Evolutionary conservation across 202 grass and related monocot species (phyloP).

Genomic region (Zizania palustris): DNA sequence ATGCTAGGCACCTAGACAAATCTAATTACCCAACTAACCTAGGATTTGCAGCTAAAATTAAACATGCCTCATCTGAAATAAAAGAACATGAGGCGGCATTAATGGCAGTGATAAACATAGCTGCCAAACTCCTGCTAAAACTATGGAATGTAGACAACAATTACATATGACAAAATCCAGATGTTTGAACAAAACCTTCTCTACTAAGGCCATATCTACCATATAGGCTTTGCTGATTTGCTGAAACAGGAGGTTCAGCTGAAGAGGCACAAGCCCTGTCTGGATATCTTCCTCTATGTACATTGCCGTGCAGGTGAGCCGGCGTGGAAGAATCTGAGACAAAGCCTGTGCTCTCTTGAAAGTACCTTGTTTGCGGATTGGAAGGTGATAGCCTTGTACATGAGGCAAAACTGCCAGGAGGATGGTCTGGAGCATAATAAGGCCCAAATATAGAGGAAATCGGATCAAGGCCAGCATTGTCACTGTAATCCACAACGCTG

Average conservation of each 20-base stretch:
- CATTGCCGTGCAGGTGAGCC: constrained; percentile 55
- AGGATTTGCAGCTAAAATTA: constrained; percentile 57
- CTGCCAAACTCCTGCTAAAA: constrained; percentile 53
- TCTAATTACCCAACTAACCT: constrained; percentile 51
- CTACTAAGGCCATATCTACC: constrained; percentile 54
- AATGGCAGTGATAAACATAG: constrained; percentile 36
- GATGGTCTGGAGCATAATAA: constrained; percentile 61
- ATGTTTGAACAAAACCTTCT: constrained; percentile 84
- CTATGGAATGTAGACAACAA: constrained; percentile 44
- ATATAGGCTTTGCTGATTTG: constrained; percentile 39
- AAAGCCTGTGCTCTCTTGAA: constrained; percentile 56
- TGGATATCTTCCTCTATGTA: constrained; percentile 83
- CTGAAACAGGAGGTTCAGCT: constrained; percentile 48
- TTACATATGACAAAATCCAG: constrained; percentile 89
- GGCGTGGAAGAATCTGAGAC: constrained; percentile 57
- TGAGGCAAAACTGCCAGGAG: constrained; percentile 45
- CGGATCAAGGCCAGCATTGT: constrained; percentile 63
- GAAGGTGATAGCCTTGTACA: constrained; percentile 61
- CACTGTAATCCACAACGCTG: constrained; percentile 80
- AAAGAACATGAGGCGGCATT: constrained; percentile 69
- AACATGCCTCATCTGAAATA: constrained; percentile 62
- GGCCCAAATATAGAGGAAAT: constrained; percentile 88
- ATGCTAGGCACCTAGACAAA: constrained; percentile 56
- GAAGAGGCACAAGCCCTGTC: constrained; percentile 58
- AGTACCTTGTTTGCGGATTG: constrained; percentile 78